phyloP scores from a whole-genome alignment of 2,329 filamentous ascomycete genomes.

The Aureobasidium sp. region DNA sequence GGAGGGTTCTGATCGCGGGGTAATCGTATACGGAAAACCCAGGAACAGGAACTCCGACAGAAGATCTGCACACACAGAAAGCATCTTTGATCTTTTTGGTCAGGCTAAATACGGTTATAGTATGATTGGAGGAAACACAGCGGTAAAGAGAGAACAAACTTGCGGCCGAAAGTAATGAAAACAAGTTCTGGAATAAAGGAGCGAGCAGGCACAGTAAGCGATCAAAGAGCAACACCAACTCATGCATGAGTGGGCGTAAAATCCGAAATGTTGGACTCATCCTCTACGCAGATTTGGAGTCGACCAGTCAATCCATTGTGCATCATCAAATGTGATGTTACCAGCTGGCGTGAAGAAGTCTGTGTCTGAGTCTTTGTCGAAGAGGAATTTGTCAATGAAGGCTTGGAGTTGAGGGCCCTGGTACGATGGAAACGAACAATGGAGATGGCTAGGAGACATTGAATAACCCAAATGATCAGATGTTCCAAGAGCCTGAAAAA shows the following conservation, averaged over 20 bases:
- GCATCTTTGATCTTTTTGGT: not conserved
- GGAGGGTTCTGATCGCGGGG: not conserved
- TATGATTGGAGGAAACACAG: not conserved
- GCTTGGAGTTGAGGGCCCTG: slow-evolving; percentile 59
- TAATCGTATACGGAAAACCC: not conserved
- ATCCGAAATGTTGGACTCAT: not conserved
- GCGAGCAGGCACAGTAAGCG: not conserved
- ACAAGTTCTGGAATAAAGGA: not conserved
- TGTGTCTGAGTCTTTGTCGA: slow-evolving; percentile 38
- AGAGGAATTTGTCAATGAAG: slow-evolving; percentile 64
- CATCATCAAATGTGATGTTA: slow-evolving; percentile 38
- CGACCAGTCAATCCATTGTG: slow-evolving; percentile 18
- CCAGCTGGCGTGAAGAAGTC: slow-evolving; percentile 31
- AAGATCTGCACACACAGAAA: not conserved
- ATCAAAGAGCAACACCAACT: not conserved
- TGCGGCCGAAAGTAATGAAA: not conserved
- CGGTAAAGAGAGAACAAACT: not conserved
- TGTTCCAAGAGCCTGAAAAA: slow-evolving; percentile 61
- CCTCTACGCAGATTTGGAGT: slow-evolving; percentile 9
- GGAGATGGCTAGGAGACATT: slow-evolving; percentile 59
- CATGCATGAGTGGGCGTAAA: not conserved
- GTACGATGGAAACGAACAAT: slow-evolving; percentile 62
- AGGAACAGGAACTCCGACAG: not conserved
- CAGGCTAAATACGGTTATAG: slow-evolving; percentile 9
- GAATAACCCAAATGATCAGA: slow-evolving; percentile 65